Evolutionary conservation across 306 rosid genomes (phyloP).

Genomic region (Rosa lucieae): DNA sequence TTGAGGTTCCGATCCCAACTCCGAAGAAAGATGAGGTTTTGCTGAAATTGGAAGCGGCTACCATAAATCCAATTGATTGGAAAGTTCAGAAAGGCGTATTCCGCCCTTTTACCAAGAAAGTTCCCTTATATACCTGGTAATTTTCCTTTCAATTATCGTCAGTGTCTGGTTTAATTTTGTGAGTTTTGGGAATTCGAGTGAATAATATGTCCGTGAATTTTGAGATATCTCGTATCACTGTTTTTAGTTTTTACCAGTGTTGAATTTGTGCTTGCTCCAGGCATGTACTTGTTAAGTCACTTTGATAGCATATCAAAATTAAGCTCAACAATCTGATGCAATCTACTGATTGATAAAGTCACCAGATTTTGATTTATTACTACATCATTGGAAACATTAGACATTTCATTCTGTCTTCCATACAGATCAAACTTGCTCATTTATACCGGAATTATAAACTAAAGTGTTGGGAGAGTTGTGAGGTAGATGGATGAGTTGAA

Average conservation of each 20-base stretch:
- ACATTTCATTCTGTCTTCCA: neutral
- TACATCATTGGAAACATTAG: neutral
- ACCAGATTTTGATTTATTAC: neutral
- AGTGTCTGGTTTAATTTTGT: neutral
- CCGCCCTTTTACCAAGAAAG: conserved; percentile 60
- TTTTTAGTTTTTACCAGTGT: neutral
- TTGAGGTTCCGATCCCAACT: conserved; percentile 54
- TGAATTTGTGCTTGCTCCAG: neutral
- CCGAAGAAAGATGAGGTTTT: conserved; percentile 61
- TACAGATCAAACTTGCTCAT: neutral
- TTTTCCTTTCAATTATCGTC: conserved; percentile 7
- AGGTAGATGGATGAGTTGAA: neutral
- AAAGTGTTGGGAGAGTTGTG: neutral
- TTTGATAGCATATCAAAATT: neutral
- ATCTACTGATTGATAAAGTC: neutral
- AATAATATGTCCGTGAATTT: neutral
- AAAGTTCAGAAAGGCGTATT: conserved; percentile 66
- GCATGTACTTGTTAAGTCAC: neutral
- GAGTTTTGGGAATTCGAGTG: neutral
- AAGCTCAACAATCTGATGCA: neutral
- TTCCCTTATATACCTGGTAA: conserved; percentile 75
- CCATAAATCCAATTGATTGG: conserved; percentile 78
- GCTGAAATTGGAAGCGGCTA: conserved; percentile 70
- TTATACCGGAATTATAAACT: neutral
- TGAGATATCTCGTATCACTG: neutral